Percentiles rank a stretch among this genome's conserved stretches.
phyloP scores from a whole-genome alignment of 352 stramenopile genomes.

The Phytopythium boreale region DNA sequence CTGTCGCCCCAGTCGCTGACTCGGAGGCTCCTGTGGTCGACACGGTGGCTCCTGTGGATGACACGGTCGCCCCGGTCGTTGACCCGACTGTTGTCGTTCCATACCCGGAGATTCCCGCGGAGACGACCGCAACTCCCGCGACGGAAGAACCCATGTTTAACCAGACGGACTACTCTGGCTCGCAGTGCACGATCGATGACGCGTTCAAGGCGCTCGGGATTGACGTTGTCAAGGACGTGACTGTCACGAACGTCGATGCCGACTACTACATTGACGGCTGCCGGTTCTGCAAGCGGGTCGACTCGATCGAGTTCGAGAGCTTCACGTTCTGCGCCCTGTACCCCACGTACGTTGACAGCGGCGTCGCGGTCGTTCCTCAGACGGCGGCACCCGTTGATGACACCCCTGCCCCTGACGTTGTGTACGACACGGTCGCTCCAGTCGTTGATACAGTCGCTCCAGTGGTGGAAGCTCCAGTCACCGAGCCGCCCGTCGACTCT shows the following conservation, averaged over 20 bases:
- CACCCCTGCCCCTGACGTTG: neutral
- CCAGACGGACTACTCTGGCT: neutral
- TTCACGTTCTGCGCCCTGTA: slow-evolving; percentile 18
- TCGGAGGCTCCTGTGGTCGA: neutral
- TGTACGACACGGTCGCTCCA: neutral
- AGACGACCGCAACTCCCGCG: neutral
- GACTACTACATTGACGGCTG: slow-evolving; percentile 29
- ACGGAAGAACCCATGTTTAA: slow-evolving; percentile 1
- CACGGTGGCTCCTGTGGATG: neutral
- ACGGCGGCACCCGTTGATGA: neutral
- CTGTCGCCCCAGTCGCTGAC: neutral
- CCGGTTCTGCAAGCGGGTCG: slow-evolving; percentile 27
- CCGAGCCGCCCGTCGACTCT: neutral
- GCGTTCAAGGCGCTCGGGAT: slow-evolving; percentile 13
- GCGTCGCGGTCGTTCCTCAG: neutral
- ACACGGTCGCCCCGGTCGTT: neutral
- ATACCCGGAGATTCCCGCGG: neutral
- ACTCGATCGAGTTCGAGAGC: slow-evolving; percentile 17
- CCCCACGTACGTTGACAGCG: slow-evolving; percentile 1
- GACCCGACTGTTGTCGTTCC: neutral
- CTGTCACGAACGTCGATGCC: slow-evolving; percentile 21
- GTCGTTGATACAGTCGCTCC: neutral
- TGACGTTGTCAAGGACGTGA: slow-evolving; percentile 19
- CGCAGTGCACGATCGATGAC: neutral
- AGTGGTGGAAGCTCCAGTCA: neutral